These are phyloP conservation scores for Thraustotheca clavata DNA, from an alignment of 352 stramenopile species.

Conservation along the genomic window DNA sequence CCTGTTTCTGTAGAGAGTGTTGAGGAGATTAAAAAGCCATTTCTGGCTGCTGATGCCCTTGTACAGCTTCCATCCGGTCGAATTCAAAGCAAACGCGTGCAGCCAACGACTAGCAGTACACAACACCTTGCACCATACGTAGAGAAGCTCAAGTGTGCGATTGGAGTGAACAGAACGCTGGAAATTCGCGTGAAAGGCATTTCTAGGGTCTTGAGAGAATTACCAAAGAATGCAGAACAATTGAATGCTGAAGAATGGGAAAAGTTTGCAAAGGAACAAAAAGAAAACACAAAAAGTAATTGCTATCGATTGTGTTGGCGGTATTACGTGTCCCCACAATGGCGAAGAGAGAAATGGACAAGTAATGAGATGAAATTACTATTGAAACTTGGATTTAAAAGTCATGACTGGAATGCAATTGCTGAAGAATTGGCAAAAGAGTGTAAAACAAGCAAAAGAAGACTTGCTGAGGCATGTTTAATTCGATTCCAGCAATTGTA, in stretches of 20 bases:
- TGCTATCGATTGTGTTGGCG: neutral
- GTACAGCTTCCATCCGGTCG: neutral
- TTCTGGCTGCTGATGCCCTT: neutral
- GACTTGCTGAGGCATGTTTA: neutral
- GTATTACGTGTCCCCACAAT: neutral
- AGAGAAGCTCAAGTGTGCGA: neutral
- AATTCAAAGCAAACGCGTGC: neutral
- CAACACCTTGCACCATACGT: neutral
- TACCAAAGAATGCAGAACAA: neutral
- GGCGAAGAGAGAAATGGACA: neutral
- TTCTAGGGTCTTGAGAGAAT: neutral
- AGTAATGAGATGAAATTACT: neutral
- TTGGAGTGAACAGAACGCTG: neutral
- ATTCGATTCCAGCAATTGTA: neutral
- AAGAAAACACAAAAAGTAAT: too few relatives aligned
- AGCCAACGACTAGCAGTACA: neutral
- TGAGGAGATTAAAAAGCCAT: neutral
- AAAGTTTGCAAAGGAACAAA: neutral
- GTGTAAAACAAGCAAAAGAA: neutral
- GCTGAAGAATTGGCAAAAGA: neutral
- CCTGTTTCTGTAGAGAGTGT: neutral
- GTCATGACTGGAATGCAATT: neutral
- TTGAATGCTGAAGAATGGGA: neutral
- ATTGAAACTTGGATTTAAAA: neutral
- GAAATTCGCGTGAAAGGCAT: neutral